Percentiles rank a stretch among this genome's conserved stretches.
phyloP scores from a whole-genome alignment of 148 eudicot genomes.

The Nepenthes gracilis region DNA sequence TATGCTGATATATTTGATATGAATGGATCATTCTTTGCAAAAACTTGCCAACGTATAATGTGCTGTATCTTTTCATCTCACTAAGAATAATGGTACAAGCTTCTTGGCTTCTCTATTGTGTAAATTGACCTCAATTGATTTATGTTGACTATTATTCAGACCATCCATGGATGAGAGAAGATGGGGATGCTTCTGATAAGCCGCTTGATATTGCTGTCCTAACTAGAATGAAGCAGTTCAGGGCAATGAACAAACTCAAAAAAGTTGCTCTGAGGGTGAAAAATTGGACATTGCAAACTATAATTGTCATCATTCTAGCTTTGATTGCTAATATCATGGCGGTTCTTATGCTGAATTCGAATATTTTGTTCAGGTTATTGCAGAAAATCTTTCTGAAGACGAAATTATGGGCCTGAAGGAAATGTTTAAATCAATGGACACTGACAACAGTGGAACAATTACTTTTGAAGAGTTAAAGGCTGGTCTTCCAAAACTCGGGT shows the following conservation, averaged over 20 bases:
- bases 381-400: constrained; percentile 94
- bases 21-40: too few relatives aligned
- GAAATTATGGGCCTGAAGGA: constrained; percentile 92
- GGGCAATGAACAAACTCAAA: constrained; percentile 98
- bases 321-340: background rate
- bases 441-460: constrained; percentile 85
- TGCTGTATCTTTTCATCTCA: background rate
- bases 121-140: background rate
- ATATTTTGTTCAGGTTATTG: constrained; percentile 59
- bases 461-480: constrained; percentile 88
- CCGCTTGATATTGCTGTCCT: constrained; percentile 94
- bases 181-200: constrained; percentile 97
- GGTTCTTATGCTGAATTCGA: constrained; percentile 6
- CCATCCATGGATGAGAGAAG: constrained; percentile 97
- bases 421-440: constrained; percentile 95
- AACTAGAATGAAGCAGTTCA: constrained; percentile 94
- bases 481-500: constrained; percentile 83
- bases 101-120: background rate
- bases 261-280: constrained; percentile 91
- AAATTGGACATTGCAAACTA: background rate
- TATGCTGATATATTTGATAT: too few relatives aligned
- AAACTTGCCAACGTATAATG: too few relatives aligned
- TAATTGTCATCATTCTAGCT: background rate
- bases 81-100: background rate
- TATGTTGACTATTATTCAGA: constrained; percentile 31